These are phyloP conservation scores for Mycena metata DNA, from an alignment of 768 basidiomycete genomes.

Conservation along the genomic window DNA sequence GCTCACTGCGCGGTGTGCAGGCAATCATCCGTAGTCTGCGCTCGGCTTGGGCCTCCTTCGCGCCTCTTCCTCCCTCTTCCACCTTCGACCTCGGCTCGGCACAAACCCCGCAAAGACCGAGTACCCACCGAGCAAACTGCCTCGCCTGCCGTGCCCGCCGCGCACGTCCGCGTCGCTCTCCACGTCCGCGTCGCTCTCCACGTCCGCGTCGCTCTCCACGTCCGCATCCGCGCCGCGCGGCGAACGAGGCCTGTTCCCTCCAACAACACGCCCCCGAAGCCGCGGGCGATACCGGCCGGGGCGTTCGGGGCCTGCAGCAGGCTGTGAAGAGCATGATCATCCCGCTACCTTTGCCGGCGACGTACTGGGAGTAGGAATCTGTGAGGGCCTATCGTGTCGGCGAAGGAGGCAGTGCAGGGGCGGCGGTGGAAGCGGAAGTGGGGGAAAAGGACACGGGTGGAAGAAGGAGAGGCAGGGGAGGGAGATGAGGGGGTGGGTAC, in stretches of 20 bases:
- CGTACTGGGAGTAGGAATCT: not conserved
- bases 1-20: too few relatives aligned
- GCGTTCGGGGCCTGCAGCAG: too few relatives aligned
- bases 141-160: constrained; percentile 64
- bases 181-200: too few relatives aligned
- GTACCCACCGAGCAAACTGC: constrained; percentile 53
- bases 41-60: too few relatives aligned
- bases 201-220: too few relatives aligned
- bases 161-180: constrained; percentile 63
- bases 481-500: constrained; percentile 66
- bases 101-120: constrained; percentile 61
- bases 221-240: too few relatives aligned
- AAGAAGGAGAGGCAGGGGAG: constrained; percentile 65
- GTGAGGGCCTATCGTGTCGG: not conserved
- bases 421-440: constrained; percentile 57
- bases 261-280: constrained; percentile 47
- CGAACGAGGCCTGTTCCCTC: too few relatives aligned
- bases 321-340: too few relatives aligned
- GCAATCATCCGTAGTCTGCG: too few relatives aligned
- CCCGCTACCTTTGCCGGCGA: constrained; percentile 46
- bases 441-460: constrained; percentile 50
- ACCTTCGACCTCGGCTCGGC: constrained; percentile 54
- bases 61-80: constrained; percentile 27
- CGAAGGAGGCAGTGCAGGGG: constrained; percentile 52
- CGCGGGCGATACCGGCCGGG: constrained; percentile 50